Conservation (phyloP, 352 stramenopile genomes). For the Phytophthora multivora region DNA sequence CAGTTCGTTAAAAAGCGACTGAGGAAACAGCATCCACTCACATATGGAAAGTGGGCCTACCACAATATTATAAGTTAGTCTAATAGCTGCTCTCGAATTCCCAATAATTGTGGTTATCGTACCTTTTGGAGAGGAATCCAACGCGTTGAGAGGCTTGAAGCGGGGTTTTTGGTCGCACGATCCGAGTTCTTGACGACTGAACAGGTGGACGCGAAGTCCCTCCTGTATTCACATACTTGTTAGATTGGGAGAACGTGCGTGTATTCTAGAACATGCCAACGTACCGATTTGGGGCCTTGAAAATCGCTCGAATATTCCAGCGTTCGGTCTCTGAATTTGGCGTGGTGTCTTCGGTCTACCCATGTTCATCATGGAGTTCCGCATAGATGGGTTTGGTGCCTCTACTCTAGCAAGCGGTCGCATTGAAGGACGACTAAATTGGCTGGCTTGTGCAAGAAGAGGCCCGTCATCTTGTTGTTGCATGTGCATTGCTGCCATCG, state of each 20-base stretch:
- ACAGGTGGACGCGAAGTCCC: constrained; percentile 34
- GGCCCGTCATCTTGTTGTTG: constrained; percentile 31
- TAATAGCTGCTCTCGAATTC: not conserved
- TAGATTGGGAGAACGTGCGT: not conserved
- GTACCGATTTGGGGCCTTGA: constrained; percentile 63
- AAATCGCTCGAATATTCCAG: constrained; percentile 71
- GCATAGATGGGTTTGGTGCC: constrained; percentile 27
- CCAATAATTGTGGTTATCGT: not conserved
- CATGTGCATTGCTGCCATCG: constrained; percentile 38
- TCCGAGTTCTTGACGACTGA: constrained; percentile 53
- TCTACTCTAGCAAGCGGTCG: constrained; percentile 41
- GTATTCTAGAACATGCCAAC: not conserved
- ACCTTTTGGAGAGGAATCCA: constrained; percentile 71
- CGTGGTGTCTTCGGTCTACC: constrained; percentile 48
- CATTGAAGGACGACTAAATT: constrained; percentile 52
- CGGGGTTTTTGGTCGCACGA: constrained; percentile 76
- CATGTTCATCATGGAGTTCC: constrained; percentile 36
- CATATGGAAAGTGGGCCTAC: constrained; percentile 43
- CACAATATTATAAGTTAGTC: not conserved
- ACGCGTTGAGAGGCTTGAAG: constrained; percentile 62
- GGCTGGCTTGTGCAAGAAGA: constrained; percentile 38
- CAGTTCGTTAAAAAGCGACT: not conserved
- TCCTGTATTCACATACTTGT: constrained; percentile 10
- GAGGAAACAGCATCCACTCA: constrained; percentile 11
- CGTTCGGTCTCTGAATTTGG: constrained; percentile 52